Conservation (phyloP, 805 yeast species). For the Saturnispora sekii region DNA sequence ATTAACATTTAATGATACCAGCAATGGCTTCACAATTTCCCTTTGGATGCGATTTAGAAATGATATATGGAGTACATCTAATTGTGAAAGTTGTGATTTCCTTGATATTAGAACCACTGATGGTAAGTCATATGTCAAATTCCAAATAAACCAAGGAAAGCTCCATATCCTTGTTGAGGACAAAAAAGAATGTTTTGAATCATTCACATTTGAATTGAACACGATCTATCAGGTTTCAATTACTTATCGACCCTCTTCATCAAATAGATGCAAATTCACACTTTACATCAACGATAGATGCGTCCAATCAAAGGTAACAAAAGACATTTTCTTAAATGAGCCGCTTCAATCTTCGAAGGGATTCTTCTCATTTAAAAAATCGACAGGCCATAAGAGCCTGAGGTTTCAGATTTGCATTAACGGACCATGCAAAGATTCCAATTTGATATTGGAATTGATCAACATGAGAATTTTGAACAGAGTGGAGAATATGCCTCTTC, state of each 20-base stretch:
- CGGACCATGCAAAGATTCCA: neutral
- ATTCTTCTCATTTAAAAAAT: slow-evolving; percentile 2
- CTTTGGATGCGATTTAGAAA: slow-evolving; percentile 18
- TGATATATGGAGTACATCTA: neutral
- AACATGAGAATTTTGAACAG: slow-evolving; percentile 22
- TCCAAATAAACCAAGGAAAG: slow-evolving; percentile 1
- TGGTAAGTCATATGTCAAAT: neutral
- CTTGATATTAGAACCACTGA: neutral
- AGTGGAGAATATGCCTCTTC: slow-evolving; percentile 16
- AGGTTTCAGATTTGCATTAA: neutral
- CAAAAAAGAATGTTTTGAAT: slow-evolving; percentile 2
- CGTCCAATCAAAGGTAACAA: slow-evolving; percentile 1
- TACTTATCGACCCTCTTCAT: neutral
- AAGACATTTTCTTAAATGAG: neutral
- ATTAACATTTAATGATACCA: slow-evolving; percentile 9
- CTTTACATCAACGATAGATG: neutral
- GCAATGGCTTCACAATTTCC: slow-evolving; percentile 18
- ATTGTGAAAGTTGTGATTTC: neutral
- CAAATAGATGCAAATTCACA: slow-evolving; percentile 1
- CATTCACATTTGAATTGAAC: slow-evolving; percentile 5
- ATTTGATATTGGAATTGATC: neutral
- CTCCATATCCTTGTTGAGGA: neutral
- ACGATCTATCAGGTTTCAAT: slow-evolving; percentile 1
- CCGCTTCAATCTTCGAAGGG: neutral
- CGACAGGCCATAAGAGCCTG: neutral